Base-by-base conservation (phyloP, 495 filamentous ascomycete species). In the Hyaloscypha hepaticicola region DNA sequence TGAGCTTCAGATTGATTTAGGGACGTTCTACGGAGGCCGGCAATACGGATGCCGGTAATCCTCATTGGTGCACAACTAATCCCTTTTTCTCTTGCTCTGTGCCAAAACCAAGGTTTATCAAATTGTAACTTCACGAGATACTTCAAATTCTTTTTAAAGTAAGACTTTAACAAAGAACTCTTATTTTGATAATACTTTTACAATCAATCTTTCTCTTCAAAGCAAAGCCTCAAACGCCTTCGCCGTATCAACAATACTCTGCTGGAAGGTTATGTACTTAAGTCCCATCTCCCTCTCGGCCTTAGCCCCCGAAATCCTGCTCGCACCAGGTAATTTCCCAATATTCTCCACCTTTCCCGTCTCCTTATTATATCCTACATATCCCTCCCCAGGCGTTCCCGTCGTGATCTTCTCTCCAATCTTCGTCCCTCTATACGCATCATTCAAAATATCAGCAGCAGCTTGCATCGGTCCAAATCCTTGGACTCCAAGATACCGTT, bases 351-450 rank as follows among this genome's bases (percentile, higher is more conserved):
- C 63, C 55, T 61, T 38, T 14, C 61, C 69, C 5, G 59, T 69
- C 63, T 69, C 59, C 34, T 58, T 64, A 63, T 71, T 31, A 57
- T 66, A 71, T n/a, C 69, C 69, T 1, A 61, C 11, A 68, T 80
- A 80, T 0, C 77, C 76, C 68, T 73, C 68, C 3, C 78, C 76
- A 9, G 76, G 77, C 5, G 65, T 72, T 0, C 77, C 79, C 53
- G 70, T 41, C 21, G 72, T 19, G 28, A 81, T 80, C 26, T 74
- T 70, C 5, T 64, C 49, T 21, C 58, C 66, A 51, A 73, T 65
- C 33, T 76, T 70, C 5, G 79, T 78, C 0, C 61, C 65, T 16
- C 55, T 62, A 49, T 72, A 80, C 7, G 64, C 61, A n/a, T 69
- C 28, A 5, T 75, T 67, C 45, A 81, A 63, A 9, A 80, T 68